These are phyloP conservation scores for Chytridium lagenaria DNA, from an alignment of 371 early-diverging fungal species.

Conservation along the genomic window DNA sequence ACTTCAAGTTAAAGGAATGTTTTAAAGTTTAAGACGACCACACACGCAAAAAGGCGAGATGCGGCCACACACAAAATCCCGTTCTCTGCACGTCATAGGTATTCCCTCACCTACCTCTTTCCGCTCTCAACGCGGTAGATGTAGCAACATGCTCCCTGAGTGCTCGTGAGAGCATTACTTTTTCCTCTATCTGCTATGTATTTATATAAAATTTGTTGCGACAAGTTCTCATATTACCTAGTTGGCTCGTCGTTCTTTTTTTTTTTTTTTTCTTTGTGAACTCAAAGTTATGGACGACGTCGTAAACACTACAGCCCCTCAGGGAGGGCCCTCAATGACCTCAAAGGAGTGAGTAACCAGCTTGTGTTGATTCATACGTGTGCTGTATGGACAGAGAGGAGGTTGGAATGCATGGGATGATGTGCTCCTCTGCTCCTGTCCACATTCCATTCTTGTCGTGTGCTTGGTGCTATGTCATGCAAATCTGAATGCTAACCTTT, in stretches of 20 bases:
- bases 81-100: not conserved
- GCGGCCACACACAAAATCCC: not conserved
- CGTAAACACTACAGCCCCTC: not conserved
- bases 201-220: not conserved
- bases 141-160: conserved; percentile 18
- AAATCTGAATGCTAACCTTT: not conserved
- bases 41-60: conserved; percentile 11
- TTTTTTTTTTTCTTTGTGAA: conserved; percentile 17
- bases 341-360: conserved; percentile 12
- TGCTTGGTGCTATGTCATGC: not conserved
- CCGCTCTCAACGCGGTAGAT: conserved; percentile 5
- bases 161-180: conserved; percentile 8
- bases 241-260: conserved; percentile 4
- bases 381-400: not conserved
- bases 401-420: not conserved
- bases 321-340: conserved; percentile 16
- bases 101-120: not conserved
- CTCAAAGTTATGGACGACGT: not conserved
- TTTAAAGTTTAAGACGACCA: not conserved
- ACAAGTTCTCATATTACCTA: not conserved
- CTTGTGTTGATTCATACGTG: not conserved
- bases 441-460: not conserved
- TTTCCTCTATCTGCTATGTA: not conserved
- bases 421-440: no score
- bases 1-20: not conserved